These are phyloP conservation scores for Neopestalotiopsis sp. DNA, from an alignment of 2,329 filamentous ascomycete genomes.

Conservation along the genomic window DNA sequence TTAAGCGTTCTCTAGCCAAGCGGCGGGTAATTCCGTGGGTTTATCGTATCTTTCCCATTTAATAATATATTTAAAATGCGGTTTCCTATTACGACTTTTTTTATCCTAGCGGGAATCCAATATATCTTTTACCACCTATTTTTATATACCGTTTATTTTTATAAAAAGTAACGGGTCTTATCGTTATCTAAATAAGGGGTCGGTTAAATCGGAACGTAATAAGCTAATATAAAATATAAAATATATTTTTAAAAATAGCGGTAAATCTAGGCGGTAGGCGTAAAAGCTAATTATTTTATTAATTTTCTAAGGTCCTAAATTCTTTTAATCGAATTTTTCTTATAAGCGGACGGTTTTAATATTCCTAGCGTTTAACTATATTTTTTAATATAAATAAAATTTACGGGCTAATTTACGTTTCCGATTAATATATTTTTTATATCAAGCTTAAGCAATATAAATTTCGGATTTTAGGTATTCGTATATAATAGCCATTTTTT, in stretches of 20 bases:
- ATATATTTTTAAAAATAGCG: not conserved
- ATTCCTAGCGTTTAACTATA: not conserved
- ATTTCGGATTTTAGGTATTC: not conserved
- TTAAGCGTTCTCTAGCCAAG: not conserved
- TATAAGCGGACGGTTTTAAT: not conserved
- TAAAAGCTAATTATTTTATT: not conserved
- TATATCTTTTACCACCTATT: not conserved
- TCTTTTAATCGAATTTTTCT: not conserved
- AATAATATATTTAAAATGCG: too few relatives aligned
- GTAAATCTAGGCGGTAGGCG: not conserved
- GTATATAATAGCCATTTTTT: not conserved
- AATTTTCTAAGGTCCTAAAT: not conserved
- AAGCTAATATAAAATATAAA: not conserved
- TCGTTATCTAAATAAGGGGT: not conserved
- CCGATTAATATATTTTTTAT: not conserved
- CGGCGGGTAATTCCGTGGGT: not conserved
- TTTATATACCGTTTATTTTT: not conserved
- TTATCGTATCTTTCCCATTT: not conserved
- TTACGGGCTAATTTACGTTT: not conserved
- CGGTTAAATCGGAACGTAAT: not conserved
- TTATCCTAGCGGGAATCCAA: too few relatives aligned
- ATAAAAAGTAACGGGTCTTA: not conserved
- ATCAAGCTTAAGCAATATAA: not conserved
- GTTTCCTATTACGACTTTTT: not conserved
- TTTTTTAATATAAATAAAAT: not conserved